Base-by-base conservation (phyloP, 2,329 filamentous ascomycete genomes). In the Cercospora brassicicola region DNA sequence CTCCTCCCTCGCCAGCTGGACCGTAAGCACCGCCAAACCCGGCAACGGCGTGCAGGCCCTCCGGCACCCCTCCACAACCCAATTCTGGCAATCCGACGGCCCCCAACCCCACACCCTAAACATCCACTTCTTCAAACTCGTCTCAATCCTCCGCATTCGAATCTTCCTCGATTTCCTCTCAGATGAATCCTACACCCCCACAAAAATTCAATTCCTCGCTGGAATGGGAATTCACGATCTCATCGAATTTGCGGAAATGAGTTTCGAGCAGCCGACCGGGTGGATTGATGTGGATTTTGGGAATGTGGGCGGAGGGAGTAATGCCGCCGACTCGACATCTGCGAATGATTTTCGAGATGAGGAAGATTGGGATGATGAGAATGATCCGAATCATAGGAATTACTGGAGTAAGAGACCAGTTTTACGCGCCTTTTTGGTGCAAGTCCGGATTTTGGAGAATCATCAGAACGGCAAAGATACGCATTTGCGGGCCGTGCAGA, bases 391-490 rank as follows among this genome's bases (percentile, higher is more conserved):
- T 57, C 67, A 76, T 15, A 36, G 55, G 11, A 59, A 59, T 11
- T 59, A 31, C 65, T 78, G 88, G 87, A 57, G 84, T 84, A 59
- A 89, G 88, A 75, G 90, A 86, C 83, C 83, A 74, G 91, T 94
- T 0, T 86, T 98, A 18, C 89, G 94, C 68, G 93, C 92, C 15
- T 97, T 94, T 82, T 88, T 98, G 31, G 85, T 99, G 30, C 94
- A 98, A 79, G 89, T 98, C 76, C 89, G 91, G 73, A 90, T 99
- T 59, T 87, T 94, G 62, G 95, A 98, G 82, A 99, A 99, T 77
- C 95, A 99, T 79, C 95, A 99, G 81, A 99, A 99, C 79, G 95
- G 95, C 71, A 99, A 99, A 79, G 95, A 99, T 78, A 99, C 95
- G n/a, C 95, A 99, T 83, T 86, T 99, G 26, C 87, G 95, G 15